Evolutionary conservation across 2,329 filamentous ascomycete species (phyloP), one percentile per base, ranked within the genome.

Genomic region (Sphaerulina vaccinii): DNA sequence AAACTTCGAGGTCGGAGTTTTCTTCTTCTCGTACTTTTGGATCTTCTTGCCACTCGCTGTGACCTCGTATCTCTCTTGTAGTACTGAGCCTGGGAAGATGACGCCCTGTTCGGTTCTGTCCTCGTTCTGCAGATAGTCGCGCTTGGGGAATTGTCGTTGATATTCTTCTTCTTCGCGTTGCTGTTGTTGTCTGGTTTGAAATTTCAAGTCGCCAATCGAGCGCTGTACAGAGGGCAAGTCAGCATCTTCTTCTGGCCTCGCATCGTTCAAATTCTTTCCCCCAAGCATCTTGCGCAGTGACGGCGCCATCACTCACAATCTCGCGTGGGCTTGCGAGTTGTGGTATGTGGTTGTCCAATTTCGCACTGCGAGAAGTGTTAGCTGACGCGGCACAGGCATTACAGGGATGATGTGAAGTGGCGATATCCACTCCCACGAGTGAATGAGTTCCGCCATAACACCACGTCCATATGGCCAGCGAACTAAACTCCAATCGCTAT

Each of bases 301-400:
- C 10, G 35, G 23, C n/a, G 35, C 35, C 45, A 48, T 48, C 22
- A 27, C 35, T 35, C 19, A 23, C 32, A 38, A 21, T 7, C 36
- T 40, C 45, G 45, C 24, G 39, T 48, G 27, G 36, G 45, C 45
- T 27, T 29, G 16, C 45, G 45, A 48, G 45, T 23, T 48, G 45
- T 48, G 21, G 13, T 9, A 29, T 19, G 36, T 18, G 16, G 18
- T 15, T 38, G 36, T 18, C 9, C 10, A 18, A 4, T 10, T 38
- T 11, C 19, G 36, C n/a, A 39, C 16, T 8, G 36, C 19, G 36
- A 38, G 19, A 19, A 19, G 2, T 13, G 36, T 22, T 7, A 19
- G 36, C 18, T 6, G 10, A 19, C 36, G 13, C 11, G 11, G 32
- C 32, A 7, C 11, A 11, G 32, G 16, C 6, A 37, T 37, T 1